Evolutionary conservation across 1,284 basidiomycete genomes (phyloP).

Genomic region (Rhodotorula sp.): DNA sequence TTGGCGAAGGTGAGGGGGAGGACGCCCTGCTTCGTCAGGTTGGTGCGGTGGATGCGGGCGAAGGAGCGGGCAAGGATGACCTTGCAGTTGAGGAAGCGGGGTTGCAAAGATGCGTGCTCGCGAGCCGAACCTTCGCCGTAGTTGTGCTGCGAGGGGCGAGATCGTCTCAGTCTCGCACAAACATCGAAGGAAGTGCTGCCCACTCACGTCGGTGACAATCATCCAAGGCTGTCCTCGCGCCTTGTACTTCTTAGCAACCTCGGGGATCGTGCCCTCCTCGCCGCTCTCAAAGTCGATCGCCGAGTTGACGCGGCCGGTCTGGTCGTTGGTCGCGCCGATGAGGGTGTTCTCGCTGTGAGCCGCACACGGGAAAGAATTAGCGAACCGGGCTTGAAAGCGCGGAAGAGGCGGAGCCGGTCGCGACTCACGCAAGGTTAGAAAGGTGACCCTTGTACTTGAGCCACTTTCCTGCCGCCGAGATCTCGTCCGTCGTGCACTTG

Average conservation of each 20-base stretch:
- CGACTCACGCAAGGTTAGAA: constrained; percentile 41
- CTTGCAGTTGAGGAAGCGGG: constrained; percentile 78
- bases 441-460: constrained; percentile 81
- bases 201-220: constrained; percentile 71
- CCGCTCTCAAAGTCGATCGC: constrained; percentile 65
- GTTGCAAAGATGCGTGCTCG: constrained; percentile 96
- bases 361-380: background rate
- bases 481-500: constrained; percentile 98
- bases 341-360: constrained; percentile 42
- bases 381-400: background rate
- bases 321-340: constrained; percentile 84
- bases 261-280: constrained; percentile 76
- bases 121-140: constrained; percentile 98
- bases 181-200: no score
- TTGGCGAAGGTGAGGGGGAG: constrained; percentile 88
- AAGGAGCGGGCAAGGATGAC: constrained; percentile 71
- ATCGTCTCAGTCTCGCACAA: background rate
- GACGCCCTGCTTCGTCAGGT: constrained; percentile 82
- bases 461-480: constrained; percentile 94
- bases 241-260: constrained; percentile 82
- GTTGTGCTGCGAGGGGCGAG: constrained; percentile 45
- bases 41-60: constrained; percentile 95
- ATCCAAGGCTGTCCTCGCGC: constrained; percentile 83
- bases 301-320: constrained; percentile 78
- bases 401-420: background rate